Base-by-base conservation (phyloP, 1,284 basidiomycete species). In the Fereydounia khargensis region DNA sequence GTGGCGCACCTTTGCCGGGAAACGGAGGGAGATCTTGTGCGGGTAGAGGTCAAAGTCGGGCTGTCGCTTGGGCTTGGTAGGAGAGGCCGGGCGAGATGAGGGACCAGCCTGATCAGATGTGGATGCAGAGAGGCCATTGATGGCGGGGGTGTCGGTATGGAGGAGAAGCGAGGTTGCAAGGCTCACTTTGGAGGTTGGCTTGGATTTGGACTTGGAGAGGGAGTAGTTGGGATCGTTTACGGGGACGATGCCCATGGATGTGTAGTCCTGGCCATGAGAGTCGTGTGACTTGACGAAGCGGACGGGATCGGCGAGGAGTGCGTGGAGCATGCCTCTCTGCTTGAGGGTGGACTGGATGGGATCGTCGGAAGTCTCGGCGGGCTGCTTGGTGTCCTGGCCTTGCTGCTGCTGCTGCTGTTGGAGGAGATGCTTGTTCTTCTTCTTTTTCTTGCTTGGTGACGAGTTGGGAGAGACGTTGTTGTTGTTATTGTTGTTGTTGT, bases 271-370 rank as follows among this genome's bases (percentile, higher is more conserved):
- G 13, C 49, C 47, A 20, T 62, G 59, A 37, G 45, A 53, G 4
- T 49, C 36, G 30, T 32, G 44, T 34, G 59, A 62, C 37, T 57
- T 57, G 43, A 62, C 45, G 13, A 62, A 62, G 17, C 39, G 40
- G 47, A 62, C 59, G 1, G 59, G 59, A 14, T 62, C 59, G 4
- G 59, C 39, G 22, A 62, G 50, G 17, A 40, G 50, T 32, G 23
- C 68, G 47, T 17, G 73, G 34, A 35, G 47, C 70, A 30, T 84
- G 64, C 16, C 51, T 11, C 47, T 24, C 39, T 58, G 59, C 27
- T 63, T 57, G 31, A 57, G 38, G 6, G 59, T 58, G 10, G 42
- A 47, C 13, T 41, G 35, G 7, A 57, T 41, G 13, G 47, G 47
- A 21, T 60, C 57, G 11, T 31, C 41, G 21, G 45, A 39, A 0